A percentile compares a stretch with the other conserved stretches of the same genome.
Conservation (phyloP, 179 eudicot genomes). For the Amaranthus tricolor region DNA sequence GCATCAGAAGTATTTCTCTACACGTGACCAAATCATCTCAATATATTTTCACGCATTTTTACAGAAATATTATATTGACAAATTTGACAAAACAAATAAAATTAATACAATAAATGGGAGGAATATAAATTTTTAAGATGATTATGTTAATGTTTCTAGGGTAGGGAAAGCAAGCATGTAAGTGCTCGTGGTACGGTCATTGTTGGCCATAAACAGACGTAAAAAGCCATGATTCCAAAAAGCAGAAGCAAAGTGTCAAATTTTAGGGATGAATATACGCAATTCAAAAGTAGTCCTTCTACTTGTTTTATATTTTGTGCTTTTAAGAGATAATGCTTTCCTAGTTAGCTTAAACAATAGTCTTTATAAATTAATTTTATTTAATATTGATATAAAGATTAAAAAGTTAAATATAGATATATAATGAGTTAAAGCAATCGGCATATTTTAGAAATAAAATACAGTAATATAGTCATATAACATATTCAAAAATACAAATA, state of each 20-base stretch:
- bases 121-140: neutral
- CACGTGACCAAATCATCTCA: too few species aligned
- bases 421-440: too few species aligned
- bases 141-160: neutral
- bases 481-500: too few species aligned
- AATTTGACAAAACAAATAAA: too few species aligned
- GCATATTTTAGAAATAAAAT: too few species aligned
- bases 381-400: neutral
- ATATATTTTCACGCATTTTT: too few species aligned
- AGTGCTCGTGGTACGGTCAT: slow-evolving; percentile 26
- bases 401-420: too few species aligned
- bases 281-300: slow-evolving; percentile 12
- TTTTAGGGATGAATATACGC: slow-evolving; percentile 19
- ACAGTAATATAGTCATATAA: too few species aligned
- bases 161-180: neutral
- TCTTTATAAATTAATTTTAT: slow-evolving; percentile 14
- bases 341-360: slow-evolving; percentile 16
- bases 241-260: slow-evolving; percentile 20
- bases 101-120: too few species aligned
- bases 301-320: neutral
- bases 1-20: too few species aligned
- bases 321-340: slow-evolving; percentile 11
- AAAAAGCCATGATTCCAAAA: slow-evolving; percentile 22
- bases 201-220: slow-evolving; percentile 14
- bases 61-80: too few species aligned